Percentiles rank a stretch among this genome's conserved stretches.
Evolutionary conservation across 257 asterid genomes (phyloP).

Genomic region (Leonotis leonurus): DNA sequence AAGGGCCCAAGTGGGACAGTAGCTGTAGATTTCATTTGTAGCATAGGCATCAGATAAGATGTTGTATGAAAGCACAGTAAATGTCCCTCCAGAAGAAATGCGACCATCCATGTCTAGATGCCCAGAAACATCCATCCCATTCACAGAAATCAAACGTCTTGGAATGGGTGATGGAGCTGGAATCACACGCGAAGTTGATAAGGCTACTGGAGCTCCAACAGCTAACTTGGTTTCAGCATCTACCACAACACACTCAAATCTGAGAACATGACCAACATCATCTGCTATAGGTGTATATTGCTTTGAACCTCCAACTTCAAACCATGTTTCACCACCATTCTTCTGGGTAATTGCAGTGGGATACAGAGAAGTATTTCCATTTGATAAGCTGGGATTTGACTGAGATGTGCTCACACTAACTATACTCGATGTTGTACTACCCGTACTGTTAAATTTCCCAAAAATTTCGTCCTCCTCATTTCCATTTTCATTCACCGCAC

Average conservation of each 20-base stretch:
- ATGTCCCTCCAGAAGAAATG: constrained; percentile 57
- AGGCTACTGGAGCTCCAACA: constrained; percentile 58
- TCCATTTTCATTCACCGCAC: constrained; percentile 67
- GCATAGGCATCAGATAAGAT: constrained; percentile 76
- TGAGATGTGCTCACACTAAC: constrained; percentile 45
- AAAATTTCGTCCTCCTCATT: constrained; percentile 83
- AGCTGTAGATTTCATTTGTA: constrained; percentile 61
- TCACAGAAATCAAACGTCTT: constrained; percentile 69
- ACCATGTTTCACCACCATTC: constrained; percentile 87
- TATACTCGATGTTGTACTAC: constrained; percentile 30
- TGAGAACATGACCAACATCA: constrained; percentile 85
- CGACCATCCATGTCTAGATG: constrained; percentile 60
- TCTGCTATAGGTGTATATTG: constrained; percentile 87
- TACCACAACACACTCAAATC: constrained; percentile 81
- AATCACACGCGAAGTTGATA: constrained; percentile 72
- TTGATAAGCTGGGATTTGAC: constrained; percentile 49
- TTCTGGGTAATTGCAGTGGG: constrained; percentile 64
- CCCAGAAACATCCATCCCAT: constrained; percentile 56
- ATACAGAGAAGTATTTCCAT: constrained; percentile 54
- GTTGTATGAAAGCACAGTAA: constrained; percentile 94
- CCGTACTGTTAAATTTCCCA: constrained; percentile 68
- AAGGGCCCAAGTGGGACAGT: constrained; percentile 98
- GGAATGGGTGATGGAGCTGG: constrained; percentile 97
- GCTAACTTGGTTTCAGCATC: constrained; percentile 62
- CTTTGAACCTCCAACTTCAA: constrained; percentile 78